These are phyloP conservation scores for Ophiocytium majus DNA, from an alignment of 352 stramenopile species.

Conservation along the genomic window DNA sequence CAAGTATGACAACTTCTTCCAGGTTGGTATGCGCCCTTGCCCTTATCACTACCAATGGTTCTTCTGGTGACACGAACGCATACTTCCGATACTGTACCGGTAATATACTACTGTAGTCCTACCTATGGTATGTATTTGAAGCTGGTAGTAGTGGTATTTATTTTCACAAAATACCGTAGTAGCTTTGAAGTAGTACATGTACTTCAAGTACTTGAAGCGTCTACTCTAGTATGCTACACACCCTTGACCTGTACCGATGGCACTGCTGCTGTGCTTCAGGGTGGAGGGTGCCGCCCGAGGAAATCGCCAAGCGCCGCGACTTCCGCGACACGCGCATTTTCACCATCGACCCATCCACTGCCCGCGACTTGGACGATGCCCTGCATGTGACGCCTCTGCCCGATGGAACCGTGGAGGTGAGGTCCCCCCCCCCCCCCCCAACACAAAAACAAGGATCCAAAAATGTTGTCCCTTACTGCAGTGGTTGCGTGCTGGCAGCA, in stretches of 20 bases:
- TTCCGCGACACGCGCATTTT: constrained; percentile 87
- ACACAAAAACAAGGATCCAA: too few relatives aligned
- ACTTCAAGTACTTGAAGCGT: neutral
- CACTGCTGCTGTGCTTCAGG: constrained; percentile 8
- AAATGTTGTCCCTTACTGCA: too few relatives aligned
- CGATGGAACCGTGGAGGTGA: constrained; percentile 58
- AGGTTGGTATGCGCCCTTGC: too few relatives aligned
- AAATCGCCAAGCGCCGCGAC: constrained; percentile 67
- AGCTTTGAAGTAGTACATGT: neutral
- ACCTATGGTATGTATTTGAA: too few relatives aligned
- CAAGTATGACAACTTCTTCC: too few relatives aligned
- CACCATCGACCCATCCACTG: constrained; percentile 94
- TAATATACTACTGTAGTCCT: too few relatives aligned
- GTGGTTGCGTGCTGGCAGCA: too few relatives aligned
- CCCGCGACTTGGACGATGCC: constrained; percentile 93
- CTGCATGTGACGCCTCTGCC: constrained; percentile 79
- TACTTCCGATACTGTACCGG: too few relatives aligned
- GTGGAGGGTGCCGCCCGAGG: constrained; percentile 47
- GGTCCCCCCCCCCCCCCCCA: too few relatives aligned
- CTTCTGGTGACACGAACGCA: too few relatives aligned
- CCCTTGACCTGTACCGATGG: neutral
- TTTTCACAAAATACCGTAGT: neutral
- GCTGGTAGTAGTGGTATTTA: too few relatives aligned
- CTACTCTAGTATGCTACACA: neutral
- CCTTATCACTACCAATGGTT: too few relatives aligned